Percentiles rank a stretch among this genome's conserved stretches.
Conservation (phyloP, 108 stramenopile species). For the Cyclotella kingstonii region DNA sequence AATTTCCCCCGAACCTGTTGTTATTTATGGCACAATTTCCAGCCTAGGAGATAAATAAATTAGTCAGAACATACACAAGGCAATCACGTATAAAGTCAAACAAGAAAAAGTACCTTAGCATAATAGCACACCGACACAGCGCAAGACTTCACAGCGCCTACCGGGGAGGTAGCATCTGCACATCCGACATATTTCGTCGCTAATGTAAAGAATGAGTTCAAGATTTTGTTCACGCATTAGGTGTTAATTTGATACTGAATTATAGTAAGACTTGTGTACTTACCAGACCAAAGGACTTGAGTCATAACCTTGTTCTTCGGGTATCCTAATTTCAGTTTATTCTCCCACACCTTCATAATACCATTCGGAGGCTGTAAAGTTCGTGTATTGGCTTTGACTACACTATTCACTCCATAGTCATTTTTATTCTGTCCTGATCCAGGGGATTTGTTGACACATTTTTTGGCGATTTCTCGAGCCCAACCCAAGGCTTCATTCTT, state of each 20-base stretch:
- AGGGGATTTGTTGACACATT: background rate
- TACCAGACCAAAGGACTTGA: too few species aligned
- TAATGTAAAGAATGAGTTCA: background rate
- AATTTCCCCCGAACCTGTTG: too few species aligned
- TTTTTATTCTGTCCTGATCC: background rate
- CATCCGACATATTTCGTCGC: constrained; percentile 4
- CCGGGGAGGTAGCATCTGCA: background rate
- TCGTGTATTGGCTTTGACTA: background rate
- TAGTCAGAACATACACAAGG: too few species aligned
- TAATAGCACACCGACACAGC: constrained; percentile 1
- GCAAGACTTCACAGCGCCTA: background rate
- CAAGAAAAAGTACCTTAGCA: background rate
- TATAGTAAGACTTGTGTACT: too few species aligned
- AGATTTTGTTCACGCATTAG: background rate
- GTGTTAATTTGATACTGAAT: background rate
- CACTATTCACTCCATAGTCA: background rate
- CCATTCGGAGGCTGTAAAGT: background rate
- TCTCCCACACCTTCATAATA: background rate
- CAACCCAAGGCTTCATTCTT: background rate
- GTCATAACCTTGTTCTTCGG: background rate
- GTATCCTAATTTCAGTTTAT: background rate
- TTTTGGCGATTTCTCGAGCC: background rate
- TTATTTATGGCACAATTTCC: too few species aligned
- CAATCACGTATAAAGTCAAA: too few species aligned
- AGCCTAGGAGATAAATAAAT: too few species aligned